A percentile compares a stretch with the other conserved stretches of the same genome.
Conservation (phyloP, 805 yeast genomes). For the Candida taoyuanica region DNA sequence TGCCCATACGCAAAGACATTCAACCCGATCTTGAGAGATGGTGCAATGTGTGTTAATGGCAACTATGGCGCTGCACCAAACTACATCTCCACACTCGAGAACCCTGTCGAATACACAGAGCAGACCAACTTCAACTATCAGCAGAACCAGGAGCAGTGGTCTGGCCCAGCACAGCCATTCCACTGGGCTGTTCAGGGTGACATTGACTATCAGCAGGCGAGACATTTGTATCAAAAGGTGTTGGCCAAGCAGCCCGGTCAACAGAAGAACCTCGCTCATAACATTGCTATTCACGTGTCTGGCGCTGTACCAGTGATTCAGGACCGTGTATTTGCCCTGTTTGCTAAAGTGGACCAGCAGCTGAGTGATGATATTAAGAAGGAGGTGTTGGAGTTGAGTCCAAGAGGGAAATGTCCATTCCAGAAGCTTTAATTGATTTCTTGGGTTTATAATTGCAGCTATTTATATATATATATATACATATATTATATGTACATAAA, state of each 20-base stretch:
- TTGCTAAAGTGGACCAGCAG: constrained; percentile 63
- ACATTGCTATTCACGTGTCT: constrained; percentile 69
- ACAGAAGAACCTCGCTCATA: constrained; percentile 78
- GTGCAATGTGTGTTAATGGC: constrained; percentile 64
- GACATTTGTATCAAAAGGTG: constrained; percentile 60
- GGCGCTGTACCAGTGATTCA: constrained; percentile 73
- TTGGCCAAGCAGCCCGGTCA: constrained; percentile 75
- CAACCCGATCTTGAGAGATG: constrained; percentile 79
- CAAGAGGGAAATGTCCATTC: constrained; percentile 26
- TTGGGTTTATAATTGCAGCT: too few relatives aligned
- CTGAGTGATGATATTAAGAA: constrained; percentile 65
- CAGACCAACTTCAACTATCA: constrained; percentile 34
- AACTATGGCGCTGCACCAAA: constrained; percentile 77
- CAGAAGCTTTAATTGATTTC: constrained; percentile 15
- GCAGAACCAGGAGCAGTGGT: constrained; percentile 75
- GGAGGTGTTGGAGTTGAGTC: constrained; percentile 46
- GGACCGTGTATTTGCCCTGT: constrained; percentile 74
- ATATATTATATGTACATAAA: too few relatives aligned
- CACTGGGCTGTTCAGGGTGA: constrained; percentile 76
- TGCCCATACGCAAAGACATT: constrained; percentile 63
- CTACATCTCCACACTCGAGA: constrained; percentile 52
- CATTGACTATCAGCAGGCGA: constrained; percentile 73
- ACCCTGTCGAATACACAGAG: constrained; percentile 27
- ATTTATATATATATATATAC: too few relatives aligned
- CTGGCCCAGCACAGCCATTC: constrained; percentile 76